A percentile compares a stretch with the other conserved stretches of the same genome.
phyloP scores from a whole-genome alignment of 169 alveolate species.

The Eimeria maxima region DNA sequence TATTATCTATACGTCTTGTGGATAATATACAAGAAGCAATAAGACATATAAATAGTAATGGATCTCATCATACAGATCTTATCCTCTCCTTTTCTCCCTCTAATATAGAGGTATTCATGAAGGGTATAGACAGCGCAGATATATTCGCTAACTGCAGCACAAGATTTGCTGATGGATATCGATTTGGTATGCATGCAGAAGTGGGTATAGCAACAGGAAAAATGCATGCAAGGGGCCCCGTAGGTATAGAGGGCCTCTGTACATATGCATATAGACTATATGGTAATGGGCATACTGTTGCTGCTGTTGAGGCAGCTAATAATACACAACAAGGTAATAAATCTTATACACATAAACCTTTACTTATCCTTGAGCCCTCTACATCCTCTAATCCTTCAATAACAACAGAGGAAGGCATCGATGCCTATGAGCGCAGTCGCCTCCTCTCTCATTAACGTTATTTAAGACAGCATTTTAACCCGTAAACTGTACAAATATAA shows the following conservation, averaged over 20 bases:
- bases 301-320: conserved; percentile 44
- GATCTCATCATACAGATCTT: conserved; percentile 91
- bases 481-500: neutral
- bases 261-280: conserved; percentile 86
- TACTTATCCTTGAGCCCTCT: neutral
- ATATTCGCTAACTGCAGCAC: conserved; percentile 89
- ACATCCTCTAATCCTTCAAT: neutral
- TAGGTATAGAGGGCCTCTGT: conserved; percentile 89
- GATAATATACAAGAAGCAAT: conserved; percentile 85
- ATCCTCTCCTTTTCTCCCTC: conserved; percentile 83
- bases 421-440: conserved; percentile 40
- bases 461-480: neutral
- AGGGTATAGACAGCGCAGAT: conserved; percentile 86
- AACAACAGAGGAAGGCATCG: conserved; percentile 18
- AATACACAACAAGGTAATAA: neutral
- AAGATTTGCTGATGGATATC: conserved; percentile 90
- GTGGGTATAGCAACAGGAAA: conserved; percentile 89
- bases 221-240: conserved; percentile 91
- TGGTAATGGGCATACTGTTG: conserved; percentile 88
- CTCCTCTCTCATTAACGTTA: neutral
- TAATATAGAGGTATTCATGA: conserved; percentile 81
- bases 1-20: conserved; percentile 84
- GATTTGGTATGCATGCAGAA: conserved; percentile 90
- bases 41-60: conserved; percentile 86
- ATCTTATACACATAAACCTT: conserved; percentile 1